Base-by-base conservation (phyloP, 805 yeast genomes). In the Kuraishia piskuri region DNA sequence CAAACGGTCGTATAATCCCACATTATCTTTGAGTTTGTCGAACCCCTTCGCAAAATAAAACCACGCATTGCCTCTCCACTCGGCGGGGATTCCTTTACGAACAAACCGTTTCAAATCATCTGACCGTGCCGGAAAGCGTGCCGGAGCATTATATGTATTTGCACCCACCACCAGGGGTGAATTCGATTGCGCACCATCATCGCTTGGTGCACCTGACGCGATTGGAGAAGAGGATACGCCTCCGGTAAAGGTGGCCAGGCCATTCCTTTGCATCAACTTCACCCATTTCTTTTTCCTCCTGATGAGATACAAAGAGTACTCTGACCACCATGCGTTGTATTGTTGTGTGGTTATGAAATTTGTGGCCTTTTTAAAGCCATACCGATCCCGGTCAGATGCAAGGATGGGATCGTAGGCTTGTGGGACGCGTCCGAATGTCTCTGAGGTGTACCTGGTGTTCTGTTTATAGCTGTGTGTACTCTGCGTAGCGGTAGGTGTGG, bases 51-150 rank as follows among this genome's bases (percentile, higher is more conserved):
- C 96, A 67, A 88, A 92, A 72, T 83, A 85, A 76, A 94, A 92
- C 99, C 99, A 92, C 0, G 97, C 97, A 58, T 81, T 80, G 1
- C 99, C 99, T 59, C 99, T 74, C 97, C 97, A 92, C 64, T 90
- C 97, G 0, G 96, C 91, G 0, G 99, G 98, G 10, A 92, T 84
- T 12, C 99, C 99, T 65, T 88, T 88, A 53, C 97, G 78, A 12
- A 94, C 81, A 61, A 88, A 84, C 55, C 95, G 78, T 62, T 87
- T 86, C 57, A 90, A 73, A 59, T 86, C 89, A 55, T 85, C 91
- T 2, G 90, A 85, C 56, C 78, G 79, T 1, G 92, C 82, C 0
- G 96, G 96, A 59, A 86, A 89, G 57, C 89, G 67, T 0, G 74
- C 69, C 0, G 95, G 94, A 9, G 64, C 55, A 6, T 67, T 68